A percentile compares a stretch with the other conserved stretches of the same genome.
Conservation (phyloP, 176 grass and related monocot species). For the Poa pratensis region DNA sequence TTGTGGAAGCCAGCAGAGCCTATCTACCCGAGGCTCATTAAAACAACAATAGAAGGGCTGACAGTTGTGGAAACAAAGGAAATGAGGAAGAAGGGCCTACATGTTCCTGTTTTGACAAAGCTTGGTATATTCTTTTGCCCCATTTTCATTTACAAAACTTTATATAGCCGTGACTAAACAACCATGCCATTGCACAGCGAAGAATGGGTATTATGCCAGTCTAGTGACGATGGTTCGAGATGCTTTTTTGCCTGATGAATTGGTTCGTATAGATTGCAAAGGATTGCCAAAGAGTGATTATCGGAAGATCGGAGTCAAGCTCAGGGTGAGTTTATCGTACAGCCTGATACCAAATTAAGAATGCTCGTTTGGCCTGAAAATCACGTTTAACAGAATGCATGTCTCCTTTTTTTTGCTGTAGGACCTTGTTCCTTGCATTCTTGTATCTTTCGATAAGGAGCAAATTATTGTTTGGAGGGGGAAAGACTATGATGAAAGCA, state of each 20-base stretch:
- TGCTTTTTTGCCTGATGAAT: conserved; percentile 69
- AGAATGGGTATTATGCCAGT: conserved; percentile 85
- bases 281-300: conserved; percentile 81
- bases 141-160: background rate
- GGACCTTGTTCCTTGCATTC: conserved; percentile 89
- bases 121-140: conserved; percentile 55
- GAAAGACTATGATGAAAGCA: conserved; percentile 52
- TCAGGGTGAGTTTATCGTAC: conserved; percentile 64
- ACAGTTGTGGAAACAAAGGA: conserved; percentile 80
- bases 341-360: background rate
- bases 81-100: conserved; percentile 82
- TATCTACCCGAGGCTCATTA: conserved; percentile 80
- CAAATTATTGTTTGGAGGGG: conserved; percentile 93
- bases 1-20: conserved; percentile 92
- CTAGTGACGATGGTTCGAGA: conserved; percentile 78
- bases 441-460: conserved; percentile 78
- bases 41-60: conserved; percentile 76
- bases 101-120: conserved; percentile 73
- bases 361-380: background rate
- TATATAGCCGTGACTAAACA: conserved; percentile 5
- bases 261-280: conserved; percentile 83
- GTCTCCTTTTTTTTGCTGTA: conserved; percentile 36
- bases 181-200: conserved; percentile 56
- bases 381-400: background rate
- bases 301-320: conserved; percentile 92